phyloP scores from a whole-genome alignment of 805 yeast species.

The Candida maesae region DNA sequence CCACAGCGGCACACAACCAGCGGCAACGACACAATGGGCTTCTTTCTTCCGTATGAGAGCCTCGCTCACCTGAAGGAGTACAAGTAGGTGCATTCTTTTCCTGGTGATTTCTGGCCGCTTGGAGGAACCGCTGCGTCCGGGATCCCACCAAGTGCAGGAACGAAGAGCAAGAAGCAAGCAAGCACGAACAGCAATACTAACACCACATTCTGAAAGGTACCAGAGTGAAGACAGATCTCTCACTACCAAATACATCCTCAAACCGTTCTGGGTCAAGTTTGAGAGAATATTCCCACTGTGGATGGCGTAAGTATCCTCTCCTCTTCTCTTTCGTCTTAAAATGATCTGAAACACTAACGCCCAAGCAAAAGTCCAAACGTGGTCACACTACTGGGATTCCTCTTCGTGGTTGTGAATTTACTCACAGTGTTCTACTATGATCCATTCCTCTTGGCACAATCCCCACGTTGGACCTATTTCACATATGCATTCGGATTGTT shows the following conservation, averaged over 20 bases:
- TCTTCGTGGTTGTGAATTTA: slow-evolving; percentile 64
- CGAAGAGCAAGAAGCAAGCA: too few relatives aligned
- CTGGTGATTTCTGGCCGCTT: too few relatives aligned
- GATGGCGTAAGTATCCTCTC: slow-evolving; percentile 51
- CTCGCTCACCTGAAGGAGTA: slow-evolving; percentile 44
- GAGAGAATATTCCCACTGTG: slow-evolving; percentile 72
- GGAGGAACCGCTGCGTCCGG: too few relatives aligned
- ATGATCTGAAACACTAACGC: neutral
- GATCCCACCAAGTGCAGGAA: too few relatives aligned
- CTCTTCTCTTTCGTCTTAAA: neutral
- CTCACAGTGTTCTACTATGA: slow-evolving; percentile 65
- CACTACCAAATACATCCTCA: slow-evolving; percentile 67
- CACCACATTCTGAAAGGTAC: slow-evolving; percentile 34
- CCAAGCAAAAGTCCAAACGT: slow-evolving; percentile 74
- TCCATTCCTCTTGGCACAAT: slow-evolving; percentile 54
- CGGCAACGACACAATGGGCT: slow-evolving; percentile 58
- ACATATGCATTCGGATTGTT: slow-evolving; percentile 79
- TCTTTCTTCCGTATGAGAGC: slow-evolving; percentile 52
- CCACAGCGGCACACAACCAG: too few relatives aligned
- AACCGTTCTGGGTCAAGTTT: slow-evolving; percentile 77
- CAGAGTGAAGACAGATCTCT: slow-evolving; percentile 80
- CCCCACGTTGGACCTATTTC: slow-evolving; percentile 75
- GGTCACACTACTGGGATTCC: slow-evolving; percentile 76
- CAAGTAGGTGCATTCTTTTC: slow-evolving; percentile 26
- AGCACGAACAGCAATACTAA: slow-evolving; percentile 3